These are phyloP conservation scores for Emericellopsis cladophorae DNA, from an alignment of 2,329 filamentous ascomycete species.

Conservation along the genomic window DNA sequence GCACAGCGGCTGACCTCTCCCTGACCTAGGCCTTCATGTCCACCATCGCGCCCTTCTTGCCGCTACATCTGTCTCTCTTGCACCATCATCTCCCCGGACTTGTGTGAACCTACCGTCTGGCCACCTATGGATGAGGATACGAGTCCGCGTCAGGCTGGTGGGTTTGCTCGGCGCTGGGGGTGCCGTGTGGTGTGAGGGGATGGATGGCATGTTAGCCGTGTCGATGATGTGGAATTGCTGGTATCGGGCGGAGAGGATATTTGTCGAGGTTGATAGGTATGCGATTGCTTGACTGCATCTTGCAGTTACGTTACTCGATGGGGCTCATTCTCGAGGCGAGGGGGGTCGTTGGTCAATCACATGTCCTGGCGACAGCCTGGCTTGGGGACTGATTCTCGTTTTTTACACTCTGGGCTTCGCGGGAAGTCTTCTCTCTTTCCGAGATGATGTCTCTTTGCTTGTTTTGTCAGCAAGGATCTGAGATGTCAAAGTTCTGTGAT, in stretches of 20 bases:
- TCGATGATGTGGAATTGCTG: conserved; percentile 28
- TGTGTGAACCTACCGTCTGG: conserved; percentile 16
- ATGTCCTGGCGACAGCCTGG: background rate
- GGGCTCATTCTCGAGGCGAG: conserved; percentile 99
- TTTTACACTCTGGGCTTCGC: conserved; percentile 8
- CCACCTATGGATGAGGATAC: conserved; percentile 72
- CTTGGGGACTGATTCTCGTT: conserved; percentile 4
- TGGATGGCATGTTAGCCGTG: conserved; percentile 31
- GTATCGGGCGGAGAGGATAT: conserved; percentile 41
- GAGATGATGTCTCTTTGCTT: background rate
- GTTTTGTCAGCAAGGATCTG: background rate
- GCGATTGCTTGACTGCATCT: conserved; percentile 64
- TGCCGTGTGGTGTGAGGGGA: conserved; percentile 6
- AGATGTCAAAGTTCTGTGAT: conserved; percentile 7
- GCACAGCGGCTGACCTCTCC: conserved; percentile 79
- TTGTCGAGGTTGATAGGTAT: conserved; percentile 98
- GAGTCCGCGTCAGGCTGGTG: conserved; percentile 48
- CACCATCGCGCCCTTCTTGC: conserved; percentile 19
- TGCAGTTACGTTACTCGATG: conserved; percentile 83
- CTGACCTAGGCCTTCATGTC: conserved; percentile 30
- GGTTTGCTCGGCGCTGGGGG: conserved; percentile 10
- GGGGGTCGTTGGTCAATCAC: conserved; percentile 34
- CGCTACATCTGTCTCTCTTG: conserved; percentile 30
- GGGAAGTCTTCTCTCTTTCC: conserved; percentile 5
- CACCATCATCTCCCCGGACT: conserved; percentile 9